Percentiles rank a stretch among this genome's conserved stretches.
These are phyloP conservation scores for Colletotrichum siamense DNA, from an alignment of 2,329 filamentous ascomycete species.

Conservation along the genomic window DNA sequence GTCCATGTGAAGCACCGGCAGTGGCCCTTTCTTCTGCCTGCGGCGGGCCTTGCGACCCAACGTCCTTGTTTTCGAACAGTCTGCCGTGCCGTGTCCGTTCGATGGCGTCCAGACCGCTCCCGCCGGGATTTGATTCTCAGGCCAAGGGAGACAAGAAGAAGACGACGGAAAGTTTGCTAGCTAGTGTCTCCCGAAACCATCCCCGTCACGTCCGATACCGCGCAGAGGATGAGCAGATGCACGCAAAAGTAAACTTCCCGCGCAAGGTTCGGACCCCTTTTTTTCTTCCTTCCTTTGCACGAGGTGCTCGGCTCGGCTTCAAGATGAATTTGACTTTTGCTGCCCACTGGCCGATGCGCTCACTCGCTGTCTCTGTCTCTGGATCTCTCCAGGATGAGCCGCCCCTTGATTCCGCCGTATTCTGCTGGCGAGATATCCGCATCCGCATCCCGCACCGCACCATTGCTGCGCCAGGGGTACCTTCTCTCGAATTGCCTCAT, in stretches of 20 bases:
- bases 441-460: background rate
- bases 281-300: background rate
- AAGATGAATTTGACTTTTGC: background rate
- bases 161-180: background rate
- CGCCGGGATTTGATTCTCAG: background rate
- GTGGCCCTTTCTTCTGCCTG: background rate
- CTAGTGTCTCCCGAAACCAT: background rate
- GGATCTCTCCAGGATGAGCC: background rate
- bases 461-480: background rate
- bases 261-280: background rate
- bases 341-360: background rate
- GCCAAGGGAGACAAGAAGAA: background rate
- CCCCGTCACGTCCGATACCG: background rate
- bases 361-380: background rate
- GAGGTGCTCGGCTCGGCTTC: background rate
- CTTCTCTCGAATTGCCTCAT: slow-evolving; percentile 15
- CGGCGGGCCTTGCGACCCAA: background rate
- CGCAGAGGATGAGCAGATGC: background rate
- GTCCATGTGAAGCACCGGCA: slow-evolving; percentile 8
- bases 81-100: background rate
- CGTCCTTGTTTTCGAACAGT: background rate
- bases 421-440: background rate
- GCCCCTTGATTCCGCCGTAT: background rate
- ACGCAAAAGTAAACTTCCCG: background rate
- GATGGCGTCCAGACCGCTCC: background rate